These are phyloP conservation scores for Suhomyces terraborum DNA, from an alignment of 1,139 yeast genomes.

Conservation along the genomic window DNA sequence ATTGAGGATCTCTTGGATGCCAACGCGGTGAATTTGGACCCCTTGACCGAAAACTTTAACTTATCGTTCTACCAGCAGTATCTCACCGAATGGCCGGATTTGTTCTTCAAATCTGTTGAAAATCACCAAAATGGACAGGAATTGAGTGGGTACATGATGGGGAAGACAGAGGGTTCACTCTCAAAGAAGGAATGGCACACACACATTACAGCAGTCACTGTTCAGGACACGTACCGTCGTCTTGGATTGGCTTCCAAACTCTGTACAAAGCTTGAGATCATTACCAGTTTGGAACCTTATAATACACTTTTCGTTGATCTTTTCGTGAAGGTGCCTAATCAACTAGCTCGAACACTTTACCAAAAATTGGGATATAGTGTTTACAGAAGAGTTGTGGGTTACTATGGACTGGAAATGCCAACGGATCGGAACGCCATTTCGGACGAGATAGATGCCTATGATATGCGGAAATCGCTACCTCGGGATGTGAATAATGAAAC, in stretches of 20 bases:
- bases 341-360: constrained; percentile 76
- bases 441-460: constrained; percentile 85
- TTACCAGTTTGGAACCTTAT: constrained; percentile 67
- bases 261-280: constrained; percentile 70
- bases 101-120: constrained; percentile 70
- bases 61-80: constrained; percentile 83
- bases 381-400: constrained; percentile 86
- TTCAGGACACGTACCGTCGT: constrained; percentile 78
- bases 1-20: constrained; percentile 77
- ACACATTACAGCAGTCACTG: constrained; percentile 95
- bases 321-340: constrained; percentile 85
- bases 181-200: constrained; percentile 86
- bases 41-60: constrained; percentile 87
- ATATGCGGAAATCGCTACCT: constrained; percentile 70
- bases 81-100: constrained; percentile 81
- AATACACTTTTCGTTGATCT: constrained; percentile 84
- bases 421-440: constrained; percentile 47
- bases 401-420: constrained; percentile 62
- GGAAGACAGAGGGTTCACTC: constrained; percentile 84
- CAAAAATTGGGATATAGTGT: constrained; percentile 85
- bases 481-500: constrained; percentile 55
- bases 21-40: constrained; percentile 80
- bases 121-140: constrained; percentile 24
- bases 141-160: constrained; percentile 84
- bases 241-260: constrained; percentile 80